phyloP scores from a whole-genome alignment of 2,329 filamentous ascomycete genomes.

The Zymoseptoria brevis region DNA sequence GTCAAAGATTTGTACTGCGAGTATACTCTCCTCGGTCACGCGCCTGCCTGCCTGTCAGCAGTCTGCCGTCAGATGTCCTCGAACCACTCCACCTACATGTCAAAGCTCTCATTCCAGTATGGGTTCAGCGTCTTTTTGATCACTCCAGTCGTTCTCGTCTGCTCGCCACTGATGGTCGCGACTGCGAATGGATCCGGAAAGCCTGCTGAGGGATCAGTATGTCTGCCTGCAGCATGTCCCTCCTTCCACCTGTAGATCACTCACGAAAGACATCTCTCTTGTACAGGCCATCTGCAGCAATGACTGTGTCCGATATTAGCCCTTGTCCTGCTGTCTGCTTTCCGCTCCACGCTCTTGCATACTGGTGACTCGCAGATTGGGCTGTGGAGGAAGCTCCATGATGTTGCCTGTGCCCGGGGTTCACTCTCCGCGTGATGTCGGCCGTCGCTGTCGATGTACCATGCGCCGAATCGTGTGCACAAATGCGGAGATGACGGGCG shows the following conservation, averaged over 20 bases:
- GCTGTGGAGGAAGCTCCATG: constrained; percentile 46
- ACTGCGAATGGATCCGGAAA: constrained; percentile 98
- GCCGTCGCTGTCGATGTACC: constrained; percentile 2
- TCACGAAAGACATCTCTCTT: constrained; percentile 98
- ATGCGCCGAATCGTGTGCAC: constrained; percentile 4
- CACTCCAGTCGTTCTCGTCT: constrained; percentile 95
- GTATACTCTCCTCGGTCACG: constrained; percentile 89
- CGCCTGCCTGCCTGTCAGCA: constrained; percentile 47
- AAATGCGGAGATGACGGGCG: neutral
- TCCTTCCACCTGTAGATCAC: constrained; percentile 33
- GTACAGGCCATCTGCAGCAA: constrained; percentile 95
- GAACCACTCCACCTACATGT: constrained; percentile 58
- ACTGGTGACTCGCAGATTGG: constrained; percentile 93
- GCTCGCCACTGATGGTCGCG: constrained; percentile 92
- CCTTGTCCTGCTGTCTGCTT: neutral
- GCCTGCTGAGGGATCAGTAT: constrained; percentile 47
- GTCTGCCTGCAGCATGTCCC: constrained; percentile 2
- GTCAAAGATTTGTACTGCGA: constrained; percentile 97
- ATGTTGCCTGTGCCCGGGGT: constrained; percentile 9
- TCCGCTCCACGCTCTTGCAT: constrained; percentile 33
- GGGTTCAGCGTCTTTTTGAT: constrained; percentile 97
- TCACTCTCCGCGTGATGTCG: constrained; percentile 6
- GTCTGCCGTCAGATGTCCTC: neutral
- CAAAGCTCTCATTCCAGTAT: constrained; percentile 99
- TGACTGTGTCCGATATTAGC: constrained; percentile 55